Percentiles rank a stretch among this genome's conserved stretches.
phyloP scores from a whole-genome alignment of 1,284 basidiomycete genomes.

The Xerocomus amazonicus region DNA sequence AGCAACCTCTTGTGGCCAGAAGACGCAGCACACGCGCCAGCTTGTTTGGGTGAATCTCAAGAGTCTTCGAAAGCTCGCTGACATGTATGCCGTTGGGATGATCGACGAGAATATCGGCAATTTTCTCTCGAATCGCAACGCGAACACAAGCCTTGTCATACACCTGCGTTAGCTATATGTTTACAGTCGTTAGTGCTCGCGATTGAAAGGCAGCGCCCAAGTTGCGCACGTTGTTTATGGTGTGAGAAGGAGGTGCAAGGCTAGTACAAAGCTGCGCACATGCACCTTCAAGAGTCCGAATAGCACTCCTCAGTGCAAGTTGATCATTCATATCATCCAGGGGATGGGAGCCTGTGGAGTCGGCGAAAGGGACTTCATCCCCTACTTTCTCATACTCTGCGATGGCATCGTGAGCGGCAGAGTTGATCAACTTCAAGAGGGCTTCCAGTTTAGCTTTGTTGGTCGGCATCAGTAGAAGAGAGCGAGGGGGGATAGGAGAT shows the following conservation, averaged over 20 bases:
- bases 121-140: constrained; percentile 25
- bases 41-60: constrained; percentile 29
- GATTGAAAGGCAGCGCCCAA: too few species aligned
- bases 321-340: constrained; percentile 25
- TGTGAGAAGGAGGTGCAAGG: constrained; percentile 28
- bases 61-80: constrained; percentile 23
- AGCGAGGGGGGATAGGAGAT: too few species aligned
- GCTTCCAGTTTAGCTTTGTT: constrained; percentile 24
- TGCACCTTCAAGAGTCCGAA: constrained; percentile 30
- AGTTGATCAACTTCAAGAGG: constrained; percentile 27
- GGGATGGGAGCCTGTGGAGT: constrained; percentile 23
- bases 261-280: constrained; percentile 29
- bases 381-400: constrained; percentile 25
- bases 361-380: constrained; percentile 21
- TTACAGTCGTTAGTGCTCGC: not conserved
- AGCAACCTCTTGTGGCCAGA: constrained; percentile 36
- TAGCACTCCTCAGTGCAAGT: constrained; percentile 18
- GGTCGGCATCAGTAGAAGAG: constrained; percentile 13
- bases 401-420: constrained; percentile 26
- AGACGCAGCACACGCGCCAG: constrained; percentile 34
- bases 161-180: constrained; percentile 19
- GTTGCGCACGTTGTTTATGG: constrained; percentile 21
- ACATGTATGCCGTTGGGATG: constrained; percentile 33
- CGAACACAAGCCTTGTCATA: constrained; percentile 31
- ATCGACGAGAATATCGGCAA: constrained; percentile 29